Evolutionary conservation across 2,329 filamentous ascomycete species (phyloP), one percentile per base, ranked within the genome.

Genomic region (Periconia sp.): DNA sequence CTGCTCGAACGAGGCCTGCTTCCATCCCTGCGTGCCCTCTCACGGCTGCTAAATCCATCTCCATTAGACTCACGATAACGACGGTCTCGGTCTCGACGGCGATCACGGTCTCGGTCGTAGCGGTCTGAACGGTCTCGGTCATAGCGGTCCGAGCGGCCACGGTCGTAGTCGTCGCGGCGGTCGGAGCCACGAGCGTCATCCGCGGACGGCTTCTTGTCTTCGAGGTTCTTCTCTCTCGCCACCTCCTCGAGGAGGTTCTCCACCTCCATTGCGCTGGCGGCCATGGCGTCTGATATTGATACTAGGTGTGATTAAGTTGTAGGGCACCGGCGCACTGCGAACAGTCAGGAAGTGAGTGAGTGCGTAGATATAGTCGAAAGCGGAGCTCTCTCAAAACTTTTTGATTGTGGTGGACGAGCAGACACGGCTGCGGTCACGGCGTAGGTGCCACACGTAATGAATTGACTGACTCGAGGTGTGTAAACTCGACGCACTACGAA

Each of bases 221-320:
- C 28, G 46, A 64, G 57, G 26, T 65, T 45, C 15, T 55, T 45
- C 15, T 63, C 57, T 42, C 49, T 50, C 23, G 53, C 59, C 12
- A 56, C 56, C 43, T 59, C 89, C 73, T 96, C 91, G 58, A 96
- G 84, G 54, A 96, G 82, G 56, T 90, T 89, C 78, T 96, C 92
- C 61, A 96, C 89, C 67, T 95, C 90, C 57, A 86, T 76, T 70
- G 79, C 80, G 33, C 18, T 18, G 5, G 23, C 9, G 21, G 38
- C 23, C 30, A 40, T 40, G 11, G 13, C 34, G 34, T 26, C 18
- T 22, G 36, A 7, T 29, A 19, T 12, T 3, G 22, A 15, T 39
- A 19, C 16, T 35, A 22, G 33, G 18, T 21, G 32, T 35, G 30
- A 32, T 43, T 32, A 43, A 32, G 36, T 36, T 30, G 36, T 22